Conservation (phyloP, 257 asterid genomes). For the Solanum arcanum region DNA sequence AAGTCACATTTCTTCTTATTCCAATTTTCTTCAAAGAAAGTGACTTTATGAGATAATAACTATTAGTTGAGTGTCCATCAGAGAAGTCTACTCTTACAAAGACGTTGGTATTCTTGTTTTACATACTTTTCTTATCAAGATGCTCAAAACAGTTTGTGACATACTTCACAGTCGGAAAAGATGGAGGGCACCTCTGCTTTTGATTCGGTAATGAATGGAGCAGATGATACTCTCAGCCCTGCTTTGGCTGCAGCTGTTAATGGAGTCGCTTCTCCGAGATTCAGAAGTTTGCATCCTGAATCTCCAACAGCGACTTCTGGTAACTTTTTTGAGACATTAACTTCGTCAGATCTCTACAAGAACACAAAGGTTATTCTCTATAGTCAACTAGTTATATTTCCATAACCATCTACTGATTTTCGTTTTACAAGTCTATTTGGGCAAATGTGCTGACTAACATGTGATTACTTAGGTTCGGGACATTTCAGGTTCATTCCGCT, state of each 20-base stretch:
- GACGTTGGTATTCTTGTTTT: neutral
- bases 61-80: neutral
- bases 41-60: neutral
- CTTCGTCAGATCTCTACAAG: slow-evolving; percentile 80
- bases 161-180: slow-evolving; percentile 60
- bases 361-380: slow-evolving; percentile 58
- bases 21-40: neutral
- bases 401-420: neutral
- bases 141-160: neutral
- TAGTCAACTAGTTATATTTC: neutral
- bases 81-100: neutral
- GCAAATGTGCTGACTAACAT: neutral
- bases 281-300: slow-evolving; percentile 70
- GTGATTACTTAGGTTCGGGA: slow-evolving; percentile 63
- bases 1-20: neutral
- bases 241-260: slow-evolving; percentile 78
- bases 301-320: slow-evolving; percentile 88
- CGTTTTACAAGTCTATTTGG: neutral
- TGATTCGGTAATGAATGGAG: slow-evolving; percentile 17
- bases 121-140: neutral
- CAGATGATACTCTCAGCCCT: slow-evolving; percentile 36
- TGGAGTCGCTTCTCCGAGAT: slow-evolving; percentile 87
- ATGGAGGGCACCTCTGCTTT: slow-evolving; percentile 43
- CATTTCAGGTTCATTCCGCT: slow-evolving; percentile 89
- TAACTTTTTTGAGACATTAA: slow-evolving; percentile 68